Evolutionary conservation across 2,329 filamentous ascomycete genomes (phyloP).

Genomic region (Pseudogymnoascus sp.): DNA sequence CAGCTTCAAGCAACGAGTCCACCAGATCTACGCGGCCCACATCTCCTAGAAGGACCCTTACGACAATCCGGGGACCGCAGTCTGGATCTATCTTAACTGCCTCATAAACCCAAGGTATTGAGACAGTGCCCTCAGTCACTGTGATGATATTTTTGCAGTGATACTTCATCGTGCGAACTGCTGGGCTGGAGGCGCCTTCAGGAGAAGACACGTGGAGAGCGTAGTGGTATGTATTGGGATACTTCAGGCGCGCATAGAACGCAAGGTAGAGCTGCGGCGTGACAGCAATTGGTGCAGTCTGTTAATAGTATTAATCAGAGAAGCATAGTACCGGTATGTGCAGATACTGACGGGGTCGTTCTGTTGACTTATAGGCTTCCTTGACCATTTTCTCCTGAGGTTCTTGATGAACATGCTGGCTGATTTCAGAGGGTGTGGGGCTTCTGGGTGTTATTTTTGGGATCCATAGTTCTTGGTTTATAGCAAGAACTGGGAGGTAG

Average conservation of each 20-base stretch:
- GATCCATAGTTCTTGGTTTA: background rate
- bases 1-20: background rate
- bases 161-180: background rate
- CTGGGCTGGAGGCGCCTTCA: background rate
- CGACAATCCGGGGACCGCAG: background rate
- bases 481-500: too few species aligned
- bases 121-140: background rate
- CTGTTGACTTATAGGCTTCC: background rate
- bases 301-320: background rate
- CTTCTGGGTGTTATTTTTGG: background rate
- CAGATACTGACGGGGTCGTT: background rate
- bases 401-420: background rate
- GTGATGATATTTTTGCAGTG: slow-evolving; percentile 29
- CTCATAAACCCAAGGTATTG: background rate
- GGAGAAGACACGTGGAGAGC: background rate
- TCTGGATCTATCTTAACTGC: background rate
- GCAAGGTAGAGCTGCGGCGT: background rate
- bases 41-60: background rate
- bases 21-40: background rate
- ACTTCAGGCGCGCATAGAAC: background rate
- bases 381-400: background rate
- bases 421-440: background rate
- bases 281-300: background rate
- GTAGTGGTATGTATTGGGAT: background rate
- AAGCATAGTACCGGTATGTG: background rate